These are phyloP conservation scores for Neurospora intermedia DNA, from an alignment of 495 filamentous ascomycete species.

Conservation along the genomic window DNA sequence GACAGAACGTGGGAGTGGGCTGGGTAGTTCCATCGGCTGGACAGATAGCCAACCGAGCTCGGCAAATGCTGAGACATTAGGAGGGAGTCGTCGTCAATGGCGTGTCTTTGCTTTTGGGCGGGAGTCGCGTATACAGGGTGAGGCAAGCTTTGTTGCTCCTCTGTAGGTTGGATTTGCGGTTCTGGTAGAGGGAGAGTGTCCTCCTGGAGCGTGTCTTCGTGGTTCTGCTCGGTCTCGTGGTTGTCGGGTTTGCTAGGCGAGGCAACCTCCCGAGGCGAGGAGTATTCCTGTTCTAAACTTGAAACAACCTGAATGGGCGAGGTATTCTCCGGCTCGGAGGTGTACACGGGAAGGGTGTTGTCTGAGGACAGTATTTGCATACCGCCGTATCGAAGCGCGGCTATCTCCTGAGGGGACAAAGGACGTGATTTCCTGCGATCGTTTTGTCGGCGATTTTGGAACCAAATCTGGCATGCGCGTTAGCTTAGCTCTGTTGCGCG, in stretches of 20 bases:
- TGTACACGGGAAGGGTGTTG: constrained; percentile 12
- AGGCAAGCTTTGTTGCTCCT: not conserved
- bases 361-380: constrained; percentile 42
- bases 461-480: constrained; percentile 71
- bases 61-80: constrained; percentile 21
- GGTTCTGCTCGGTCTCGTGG: constrained; percentile 5
- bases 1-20: constrained; percentile 26
- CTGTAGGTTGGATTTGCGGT: not conserved
- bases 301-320: constrained; percentile 14
- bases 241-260: not conserved
- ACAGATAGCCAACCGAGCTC: constrained; percentile 25
- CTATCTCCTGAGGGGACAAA: constrained; percentile 69
- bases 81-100: not conserved
- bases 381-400: constrained; percentile 46
- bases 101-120: constrained; percentile 1
- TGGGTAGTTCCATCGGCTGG: constrained; percentile 27
- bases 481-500: not conserved
- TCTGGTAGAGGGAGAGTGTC: constrained; percentile 1
- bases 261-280: constrained; percentile 5
- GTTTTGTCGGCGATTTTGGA: constrained; percentile 94
- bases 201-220: not conserved
- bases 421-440: constrained; percentile 84
- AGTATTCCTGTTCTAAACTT: constrained; percentile 1
- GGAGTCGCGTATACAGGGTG: constrained; percentile 3
- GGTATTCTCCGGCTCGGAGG: constrained; percentile 7